phyloP scores from a whole-genome alignment of 148 eudicot genomes.

The Camellia sinensis region DNA sequence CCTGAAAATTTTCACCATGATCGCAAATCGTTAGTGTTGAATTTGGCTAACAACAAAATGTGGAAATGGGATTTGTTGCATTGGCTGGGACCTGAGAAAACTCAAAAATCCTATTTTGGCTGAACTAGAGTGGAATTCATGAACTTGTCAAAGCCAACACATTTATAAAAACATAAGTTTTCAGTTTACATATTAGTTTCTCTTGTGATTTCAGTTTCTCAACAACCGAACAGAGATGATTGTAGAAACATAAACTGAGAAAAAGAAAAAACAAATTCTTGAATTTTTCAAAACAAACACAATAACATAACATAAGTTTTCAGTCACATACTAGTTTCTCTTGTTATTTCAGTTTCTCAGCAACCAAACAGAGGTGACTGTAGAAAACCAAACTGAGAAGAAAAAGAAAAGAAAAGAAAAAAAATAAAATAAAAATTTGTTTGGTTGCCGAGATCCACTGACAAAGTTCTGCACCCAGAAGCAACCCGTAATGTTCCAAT shows the following conservation, averaged over 20 bases:
- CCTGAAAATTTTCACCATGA: slow-evolving; percentile 38
- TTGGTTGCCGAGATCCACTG: neutral
- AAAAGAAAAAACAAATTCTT: neutral
- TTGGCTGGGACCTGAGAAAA: neutral
- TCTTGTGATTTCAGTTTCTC: neutral
- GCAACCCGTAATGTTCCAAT: neutral
- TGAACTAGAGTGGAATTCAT: neutral
- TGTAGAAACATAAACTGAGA: neutral
- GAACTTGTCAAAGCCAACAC: neutral
- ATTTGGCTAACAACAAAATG: neutral
- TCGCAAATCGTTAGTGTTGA: neutral
- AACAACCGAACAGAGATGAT: slow-evolving; percentile 1
- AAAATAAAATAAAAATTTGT: neutral
- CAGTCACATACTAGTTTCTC: neutral
- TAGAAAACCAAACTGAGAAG: neutral
- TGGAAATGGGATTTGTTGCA: neutral
- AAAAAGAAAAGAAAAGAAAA: too few species aligned
- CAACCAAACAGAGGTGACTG: neutral
- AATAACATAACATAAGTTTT: neutral
- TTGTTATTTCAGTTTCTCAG: neutral
- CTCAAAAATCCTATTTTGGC: neutral
- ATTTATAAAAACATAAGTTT: neutral
- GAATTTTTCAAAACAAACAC: neutral
- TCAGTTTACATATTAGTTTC: neutral
- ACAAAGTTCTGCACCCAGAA: neutral